These are phyloP conservation scores for Flaveria sonorensis DNA, from an alignment of 129 eudicot genomes.

Conservation along the genomic window DNA sequence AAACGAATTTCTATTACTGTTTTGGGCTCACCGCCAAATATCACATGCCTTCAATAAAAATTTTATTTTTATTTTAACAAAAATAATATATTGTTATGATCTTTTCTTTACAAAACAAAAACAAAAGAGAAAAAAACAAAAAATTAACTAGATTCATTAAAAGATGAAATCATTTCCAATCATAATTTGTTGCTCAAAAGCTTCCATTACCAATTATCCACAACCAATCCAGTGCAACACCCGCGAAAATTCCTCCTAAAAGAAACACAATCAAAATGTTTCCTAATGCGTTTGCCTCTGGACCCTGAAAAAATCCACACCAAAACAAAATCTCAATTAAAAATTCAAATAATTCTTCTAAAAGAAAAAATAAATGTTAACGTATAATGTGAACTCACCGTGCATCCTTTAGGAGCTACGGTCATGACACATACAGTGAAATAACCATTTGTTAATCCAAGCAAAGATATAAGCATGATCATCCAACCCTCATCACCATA, in stretches of 20 bases:
- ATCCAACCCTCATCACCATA: slow-evolving; percentile 76
- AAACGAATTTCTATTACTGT: not conserved
- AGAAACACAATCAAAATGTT: slow-evolving; percentile 62
- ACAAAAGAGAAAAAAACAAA: too few relatives aligned
- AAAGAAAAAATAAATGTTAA: not conserved
- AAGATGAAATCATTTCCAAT: not conserved
- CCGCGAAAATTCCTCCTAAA: slow-evolving; percentile 61
- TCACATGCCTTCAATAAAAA: not conserved
- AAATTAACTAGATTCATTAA: not conserved
- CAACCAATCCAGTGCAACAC: slow-evolving; percentile 77
- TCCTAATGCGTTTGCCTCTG: slow-evolving; percentile 84
- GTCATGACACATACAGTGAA: slow-evolving; percentile 75
- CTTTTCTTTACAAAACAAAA: not conserved
- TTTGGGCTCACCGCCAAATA: not conserved
- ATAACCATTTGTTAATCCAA: slow-evolving; percentile 73
- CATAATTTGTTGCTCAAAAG: slow-evolving; percentile 21
- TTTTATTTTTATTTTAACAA: not conserved
- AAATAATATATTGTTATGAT: not conserved
- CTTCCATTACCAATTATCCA: slow-evolving; percentile 61
- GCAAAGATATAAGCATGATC: slow-evolving; percentile 59
- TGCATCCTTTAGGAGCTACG: slow-evolving; percentile 65
- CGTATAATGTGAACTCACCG: slow-evolving; percentile 37
- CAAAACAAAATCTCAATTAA: not conserved
- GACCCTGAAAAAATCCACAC: slow-evolving; percentile 45
- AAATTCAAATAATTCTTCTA: not conserved